Evolutionary conservation across 2,329 filamentous ascomycete species (phyloP), one percentile per base, ranked within the genome.

Genomic region (Phaeosphaeria sp.): DNA sequence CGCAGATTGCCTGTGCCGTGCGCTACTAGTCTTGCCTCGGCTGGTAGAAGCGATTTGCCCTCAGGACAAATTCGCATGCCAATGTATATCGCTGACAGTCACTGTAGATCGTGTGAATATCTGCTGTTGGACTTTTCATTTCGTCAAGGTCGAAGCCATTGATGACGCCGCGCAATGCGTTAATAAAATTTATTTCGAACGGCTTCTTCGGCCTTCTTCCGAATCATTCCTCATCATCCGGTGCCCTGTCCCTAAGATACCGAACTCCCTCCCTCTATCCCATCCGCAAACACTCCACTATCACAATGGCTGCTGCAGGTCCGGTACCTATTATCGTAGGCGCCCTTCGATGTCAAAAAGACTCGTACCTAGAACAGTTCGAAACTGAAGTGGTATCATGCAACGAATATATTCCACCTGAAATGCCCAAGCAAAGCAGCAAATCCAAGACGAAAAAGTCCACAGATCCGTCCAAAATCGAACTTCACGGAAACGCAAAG

Each of bases 301-400:
- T 20, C 9, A 15, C 43, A 1, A 73, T 73, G 71, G 60, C 67
- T 25, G 52, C 62, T 17, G 49, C 59, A 36, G 52, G 48, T 17
- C 50, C 64, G 4, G 53, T 53, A 11, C 68, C 72, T 0, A 62
- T 55, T 47, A 65, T 75, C 27, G 72, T 75, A 1, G 72, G 72
- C 46, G 70, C 72, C 46, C 55, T 74, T 15, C 64, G 60, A 47
- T 75, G 72, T 46, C 72, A 75, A 27, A 72, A 69, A 52, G 61
- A 75, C 36, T 73, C 72, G 50, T 75, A 75, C 55, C 64, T 73
- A 18, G 63, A 68, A 42, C 65, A 54, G 7, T 62, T 75, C 33
- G 65, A 73, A 23, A 74, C 72, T 3, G 57, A 68, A 55, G 72
- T 75, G 1, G 64, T 75, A 10, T 72, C 72, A 7, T 75, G 72